Evolutionary conservation across 495 filamentous ascomycete species (phyloP), one percentile per base, ranked within the genome.

Genomic region (Lichina pygmaea): DNA sequence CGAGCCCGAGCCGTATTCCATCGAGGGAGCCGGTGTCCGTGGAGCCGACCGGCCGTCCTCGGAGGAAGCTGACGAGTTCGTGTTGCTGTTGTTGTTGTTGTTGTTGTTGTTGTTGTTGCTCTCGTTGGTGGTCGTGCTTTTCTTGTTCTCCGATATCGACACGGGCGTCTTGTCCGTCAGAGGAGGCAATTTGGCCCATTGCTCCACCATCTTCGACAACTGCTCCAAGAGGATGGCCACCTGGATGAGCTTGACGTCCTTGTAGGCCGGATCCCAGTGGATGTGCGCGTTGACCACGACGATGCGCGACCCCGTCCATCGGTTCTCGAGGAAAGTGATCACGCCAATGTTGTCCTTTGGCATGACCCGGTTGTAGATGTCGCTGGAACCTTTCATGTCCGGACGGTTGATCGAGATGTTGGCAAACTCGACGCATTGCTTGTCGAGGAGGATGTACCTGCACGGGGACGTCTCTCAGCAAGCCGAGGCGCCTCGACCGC

Each of bases 321-420:
- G 70, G 53, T 93, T 93, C 58, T 95, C 91, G 44, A 95, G 68
- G 60, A 97, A 89, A 46, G 79, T 67, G 31, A 92, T 71, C 15
- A 93, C 72, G 10, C 79, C 86, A 52, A 97, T 92, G 54, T 95
- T 81, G 62, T 97, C 89, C 61, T 86, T 80, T 48, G 86, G 85
- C 89, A 94, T 95, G 13, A 95, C 74, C 10, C 89, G 77, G 56
- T 97, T 95, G 66, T 89, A 95, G 48, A 94, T 84, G 53, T 97
- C 91, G 53, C 86, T 80, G 44, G 86, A 78, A 34, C 81, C 77
- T 60, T 94, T 95, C 70, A 91, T 89, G 58, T 94, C 89, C 6
- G 83, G 79, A 44, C 91, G 69, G 47, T 86, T 81, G 58, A 95
- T 89, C 48, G 89, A 86, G 13, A 74, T 78, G 48, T 81, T 78